Evolutionary conservation across 768 basidiomycete species (phyloP).

Genomic region (Suillus discolor): DNA sequence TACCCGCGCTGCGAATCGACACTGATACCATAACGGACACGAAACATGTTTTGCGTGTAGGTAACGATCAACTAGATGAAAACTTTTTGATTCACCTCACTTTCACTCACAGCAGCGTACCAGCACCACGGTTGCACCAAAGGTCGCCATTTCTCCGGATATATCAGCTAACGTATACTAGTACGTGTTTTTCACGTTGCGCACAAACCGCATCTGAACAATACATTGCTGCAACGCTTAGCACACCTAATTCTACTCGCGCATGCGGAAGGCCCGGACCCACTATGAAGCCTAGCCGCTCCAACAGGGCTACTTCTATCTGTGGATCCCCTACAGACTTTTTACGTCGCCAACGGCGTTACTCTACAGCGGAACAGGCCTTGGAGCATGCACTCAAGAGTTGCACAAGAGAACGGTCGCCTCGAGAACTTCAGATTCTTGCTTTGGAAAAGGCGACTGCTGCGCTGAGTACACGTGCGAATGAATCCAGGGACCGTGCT

Average conservation of each 20-base stretch:
- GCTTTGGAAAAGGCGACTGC: slow-evolving; percentile 47
- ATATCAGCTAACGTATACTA: slow-evolving; percentile 9
- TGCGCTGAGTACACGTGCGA: slow-evolving; percentile 44
- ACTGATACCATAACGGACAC: slow-evolving; percentile 9
- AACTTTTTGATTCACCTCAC: slow-evolving; percentile 8
- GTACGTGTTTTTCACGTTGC: slow-evolving; percentile 27
- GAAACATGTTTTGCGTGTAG: slow-evolving; percentile 18
- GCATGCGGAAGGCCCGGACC: slow-evolving; percentile 21
- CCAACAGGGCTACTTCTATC: slow-evolving; percentile 16
- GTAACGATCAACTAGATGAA: neutral
- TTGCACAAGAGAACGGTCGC: slow-evolving; percentile 37
- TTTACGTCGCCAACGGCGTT: slow-evolving; percentile 40
- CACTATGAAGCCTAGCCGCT: slow-evolving; percentile 12
- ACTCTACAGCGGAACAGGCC: slow-evolving; percentile 46
- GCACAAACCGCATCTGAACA: slow-evolving; percentile 2
- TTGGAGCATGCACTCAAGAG: slow-evolving; percentile 38
- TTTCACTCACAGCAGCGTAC: slow-evolving; percentile 21
- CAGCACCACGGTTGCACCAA: slow-evolving; percentile 17
- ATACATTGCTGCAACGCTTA: slow-evolving; percentile 10
- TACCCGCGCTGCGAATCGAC: slow-evolving; percentile 20
- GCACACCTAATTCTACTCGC: slow-evolving; percentile 23
- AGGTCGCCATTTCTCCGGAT: slow-evolving; percentile 9
- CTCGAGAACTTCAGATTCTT: slow-evolving; percentile 49
- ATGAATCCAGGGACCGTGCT: slow-evolving; percentile 45
- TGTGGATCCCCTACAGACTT: slow-evolving; percentile 32